These are phyloP conservation scores for Ustilago vetiveriae DNA, from an alignment of 1,284 basidiomycete species.

Conservation along the genomic window DNA sequence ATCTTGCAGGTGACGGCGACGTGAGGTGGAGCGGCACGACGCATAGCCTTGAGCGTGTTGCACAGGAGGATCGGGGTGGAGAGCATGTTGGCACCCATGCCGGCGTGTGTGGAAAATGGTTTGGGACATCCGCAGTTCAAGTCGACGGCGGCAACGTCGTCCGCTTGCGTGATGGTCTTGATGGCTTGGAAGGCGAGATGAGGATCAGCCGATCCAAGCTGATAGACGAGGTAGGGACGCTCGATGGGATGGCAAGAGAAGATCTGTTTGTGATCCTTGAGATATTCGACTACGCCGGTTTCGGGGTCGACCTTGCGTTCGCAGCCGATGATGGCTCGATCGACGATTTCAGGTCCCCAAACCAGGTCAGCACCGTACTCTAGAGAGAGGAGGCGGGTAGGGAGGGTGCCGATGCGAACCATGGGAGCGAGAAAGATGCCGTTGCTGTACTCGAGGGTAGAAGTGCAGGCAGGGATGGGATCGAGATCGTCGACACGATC, in stretches of 20 bases:
- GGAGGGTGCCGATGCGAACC: slow-evolving; percentile 70
- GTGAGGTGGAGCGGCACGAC: slow-evolving; percentile 71
- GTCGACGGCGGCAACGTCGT: slow-evolving; percentile 90
- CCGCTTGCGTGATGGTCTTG: slow-evolving; percentile 76
- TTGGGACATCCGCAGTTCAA: slow-evolving; percentile 90
- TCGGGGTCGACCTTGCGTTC: slow-evolving; percentile 84
- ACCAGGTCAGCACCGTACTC: slow-evolving; percentile 94
- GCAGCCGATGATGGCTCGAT: slow-evolving; percentile 91
- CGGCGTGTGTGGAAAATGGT: slow-evolving; percentile 90
- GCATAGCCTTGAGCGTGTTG: slow-evolving; percentile 70
- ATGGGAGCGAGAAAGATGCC: slow-evolving; percentile 66
- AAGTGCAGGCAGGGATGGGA: slow-evolving; percentile 38
- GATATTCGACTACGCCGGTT: slow-evolving; percentile 89
- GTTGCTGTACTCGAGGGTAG: slow-evolving; percentile 30
- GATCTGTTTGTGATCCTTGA: slow-evolving; percentile 77
- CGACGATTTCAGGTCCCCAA: slow-evolving; percentile 96
- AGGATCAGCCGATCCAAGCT: slow-evolving; percentile 90
- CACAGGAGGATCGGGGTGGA: slow-evolving; percentile 90
- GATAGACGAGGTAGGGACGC: slow-evolving; percentile 69
- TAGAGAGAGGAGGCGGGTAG: slow-evolving; percentile 83
- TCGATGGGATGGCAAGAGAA: slow-evolving; percentile 95
- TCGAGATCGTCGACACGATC: slow-evolving; percentile 32
- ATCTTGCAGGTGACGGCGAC: slow-evolving; percentile 75
- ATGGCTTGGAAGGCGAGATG: slow-evolving; percentile 91
- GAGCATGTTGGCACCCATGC: slow-evolving; percentile 96